Evolutionary conservation across 2,329 filamentous ascomycete species (phyloP).

Genomic region (Periglandula ipomoeae): DNA sequence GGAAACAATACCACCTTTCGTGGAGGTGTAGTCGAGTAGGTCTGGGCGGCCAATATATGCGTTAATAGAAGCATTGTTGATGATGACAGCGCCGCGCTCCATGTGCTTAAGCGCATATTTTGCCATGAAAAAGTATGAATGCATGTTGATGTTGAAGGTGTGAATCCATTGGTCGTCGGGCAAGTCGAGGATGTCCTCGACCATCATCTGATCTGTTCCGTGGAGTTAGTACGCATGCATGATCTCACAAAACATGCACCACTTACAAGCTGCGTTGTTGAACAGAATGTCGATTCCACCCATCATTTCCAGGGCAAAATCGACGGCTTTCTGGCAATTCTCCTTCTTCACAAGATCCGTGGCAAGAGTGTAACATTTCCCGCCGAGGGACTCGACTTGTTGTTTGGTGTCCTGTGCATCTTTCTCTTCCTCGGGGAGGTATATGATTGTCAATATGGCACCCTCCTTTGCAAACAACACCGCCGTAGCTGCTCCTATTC

Average conservation of each 20-base stretch:
- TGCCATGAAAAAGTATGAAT: constrained; percentile 70
- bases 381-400: constrained; percentile 57
- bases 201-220: constrained; percentile 42
- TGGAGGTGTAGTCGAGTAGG: constrained; percentile 73
- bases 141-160: constrained; percentile 78
- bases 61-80: constrained; percentile 81
- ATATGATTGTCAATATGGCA: constrained; percentile 62
- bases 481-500: constrained; percentile 46
- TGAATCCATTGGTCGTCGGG: constrained; percentile 69
- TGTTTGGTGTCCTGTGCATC: constrained; percentile 69
- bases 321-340: constrained; percentile 59
- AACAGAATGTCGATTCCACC: constrained; percentile 65
- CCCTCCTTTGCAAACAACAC: constrained; percentile 76
- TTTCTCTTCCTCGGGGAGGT: constrained; percentile 65
- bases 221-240: background rate
- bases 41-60: constrained; percentile 74
- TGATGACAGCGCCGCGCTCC: constrained; percentile 64
- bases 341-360: constrained; percentile 56
- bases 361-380: constrained; percentile 53
- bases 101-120: constrained; percentile 72
- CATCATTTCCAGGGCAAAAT: constrained; percentile 56
- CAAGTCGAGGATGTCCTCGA: constrained; percentile 60
- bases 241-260: background rate
- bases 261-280: constrained; percentile 61
- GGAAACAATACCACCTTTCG: constrained; percentile 68